Evolutionary conservation across 768 basidiomycete genomes (phyloP), one percentile per base, ranked within the genome.

Genomic region (Dendrothele bispora): DNA sequence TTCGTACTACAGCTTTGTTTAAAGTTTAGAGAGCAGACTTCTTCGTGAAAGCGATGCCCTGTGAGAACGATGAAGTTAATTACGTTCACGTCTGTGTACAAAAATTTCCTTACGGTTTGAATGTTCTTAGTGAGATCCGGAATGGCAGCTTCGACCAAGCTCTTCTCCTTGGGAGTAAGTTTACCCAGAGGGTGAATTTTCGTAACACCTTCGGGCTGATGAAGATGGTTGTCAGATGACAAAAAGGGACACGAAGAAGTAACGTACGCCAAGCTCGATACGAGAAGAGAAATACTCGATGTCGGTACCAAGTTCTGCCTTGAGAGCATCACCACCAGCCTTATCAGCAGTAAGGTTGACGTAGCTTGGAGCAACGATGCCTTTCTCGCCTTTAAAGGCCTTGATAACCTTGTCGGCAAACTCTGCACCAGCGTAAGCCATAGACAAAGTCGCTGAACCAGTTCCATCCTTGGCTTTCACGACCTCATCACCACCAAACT

Each of bases 401-500:
- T 83, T 80, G 61, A 98, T 75, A 61, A 98, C 72, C 62, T 91
- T 89, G 55, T 66, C 66, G 24, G 92, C 82, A 61, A 98, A 98
- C 68, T 92, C 85, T 41, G 89, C 90, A 49, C 94, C 95, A 43
- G 95, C 91, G 58, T 87, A 92, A 1, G 93, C 93, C 94, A 98
- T 98, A 27, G 91, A 93, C 48, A 95, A 82, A n/a, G 94, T 97
- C 7, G 95, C 95, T 26, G 91, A 94, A 37, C 97, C 97, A 43
- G 85, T 83, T 55, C 88, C 88, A 59, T 91, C 88, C 75, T 99
- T 99, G 36, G 97, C 97, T 73, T 97, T 89, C 65, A 98, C 95
- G 61, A 98, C 95, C 71, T 98, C 95, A 58, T 97, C 95, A 49
- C 94, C 95, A 48, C 95, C 95, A 61, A 90, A 97, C 66, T 95